Base-by-base conservation (phyloP, 169 alveolate species). In the Plasmodium fragile region DNA sequence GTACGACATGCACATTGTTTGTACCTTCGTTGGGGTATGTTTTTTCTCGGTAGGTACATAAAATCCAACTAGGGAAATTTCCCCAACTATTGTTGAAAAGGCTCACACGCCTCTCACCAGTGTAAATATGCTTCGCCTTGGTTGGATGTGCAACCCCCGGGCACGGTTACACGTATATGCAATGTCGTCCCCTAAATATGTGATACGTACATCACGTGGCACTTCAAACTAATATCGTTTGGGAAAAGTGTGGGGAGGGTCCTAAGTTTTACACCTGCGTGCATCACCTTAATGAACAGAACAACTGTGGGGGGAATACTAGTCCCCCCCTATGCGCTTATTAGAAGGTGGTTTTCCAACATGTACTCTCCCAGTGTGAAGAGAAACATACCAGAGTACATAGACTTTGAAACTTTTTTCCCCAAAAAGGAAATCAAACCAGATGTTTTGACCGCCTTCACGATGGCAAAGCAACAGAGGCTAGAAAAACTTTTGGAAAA, bases 351-450 rank as follows among this genome's bases (percentile, higher is more conserved):
- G 16, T 90, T 90, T 39, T 65, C 94, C 5, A 90, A 32, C 65
- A 43, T 80, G 45, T 93, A 93, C 52, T 80, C 95, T 53, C 95
- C 95, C 65, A 95, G 78, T 92, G 83, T 96, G 73, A 97, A 96
- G 87, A 95, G 97, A 34, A 95, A 95, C 83, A 87, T 95, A 10
- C 97, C 97, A 4, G 96, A 95, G 34, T 94, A 92, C 25, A 87
- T 97, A 25, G 98, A 97, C 92, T 95, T 97, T 73, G 97, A 96
- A 78, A 96, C 98, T 28, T 96, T 96, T 45, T 92, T 80, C 22
- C 97, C 97, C 3, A 95, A 95, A 45, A 91, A 45, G 34, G 95
- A 94, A 41, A 95, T 92, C 30, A 79, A 77, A 34, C 92, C 81
- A 25, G 71, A 95, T 92, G 93, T 95, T 75, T 22, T 73, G 85